Evolutionary conservation across 192 early-diverging fungal species (phyloP).

Genomic region (Physocladia obscura): DNA sequence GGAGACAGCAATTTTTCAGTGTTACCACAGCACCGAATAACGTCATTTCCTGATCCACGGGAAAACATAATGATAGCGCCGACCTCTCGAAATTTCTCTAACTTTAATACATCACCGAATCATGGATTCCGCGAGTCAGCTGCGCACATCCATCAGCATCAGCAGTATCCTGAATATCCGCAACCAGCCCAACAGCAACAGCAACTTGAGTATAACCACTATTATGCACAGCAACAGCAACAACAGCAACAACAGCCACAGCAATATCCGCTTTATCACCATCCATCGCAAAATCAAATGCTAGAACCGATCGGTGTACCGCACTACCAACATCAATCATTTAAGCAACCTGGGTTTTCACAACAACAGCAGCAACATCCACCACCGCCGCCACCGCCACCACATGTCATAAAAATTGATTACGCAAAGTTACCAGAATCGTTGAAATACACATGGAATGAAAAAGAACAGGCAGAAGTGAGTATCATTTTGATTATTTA

Average conservation of each 20-base stretch:
- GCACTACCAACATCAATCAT: too few relatives aligned
- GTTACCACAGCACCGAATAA: too few relatives aligned
- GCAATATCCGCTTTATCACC: background rate
- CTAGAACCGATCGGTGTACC: background rate
- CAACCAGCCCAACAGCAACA: background rate
- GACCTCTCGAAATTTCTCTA: too few relatives aligned
- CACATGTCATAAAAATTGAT: background rate
- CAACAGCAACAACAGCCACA: slow-evolving; percentile 6
- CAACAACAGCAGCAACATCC: background rate
- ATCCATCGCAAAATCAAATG: background rate
- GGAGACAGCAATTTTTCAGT: too few relatives aligned
- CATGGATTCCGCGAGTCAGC: too few relatives aligned
- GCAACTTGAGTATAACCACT: background rate
- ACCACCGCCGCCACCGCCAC: slow-evolving; percentile 5
- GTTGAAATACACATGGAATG: slow-evolving; percentile 29
- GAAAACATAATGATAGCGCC: too few relatives aligned
- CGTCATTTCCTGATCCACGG: too few relatives aligned
- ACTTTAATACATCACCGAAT: too few relatives aligned
- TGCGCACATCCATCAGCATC: too few relatives aligned
- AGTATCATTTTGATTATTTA: background rate
- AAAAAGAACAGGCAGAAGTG: slow-evolving; percentile 27
- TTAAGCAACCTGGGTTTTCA: background rate
- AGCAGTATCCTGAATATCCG: background rate
- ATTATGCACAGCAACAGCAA: background rate
- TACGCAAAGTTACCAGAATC: slow-evolving; percentile 5